Evolutionary conservation across 306 rosid species (phyloP).

Genomic region (Echinosophora koreensis): DNA sequence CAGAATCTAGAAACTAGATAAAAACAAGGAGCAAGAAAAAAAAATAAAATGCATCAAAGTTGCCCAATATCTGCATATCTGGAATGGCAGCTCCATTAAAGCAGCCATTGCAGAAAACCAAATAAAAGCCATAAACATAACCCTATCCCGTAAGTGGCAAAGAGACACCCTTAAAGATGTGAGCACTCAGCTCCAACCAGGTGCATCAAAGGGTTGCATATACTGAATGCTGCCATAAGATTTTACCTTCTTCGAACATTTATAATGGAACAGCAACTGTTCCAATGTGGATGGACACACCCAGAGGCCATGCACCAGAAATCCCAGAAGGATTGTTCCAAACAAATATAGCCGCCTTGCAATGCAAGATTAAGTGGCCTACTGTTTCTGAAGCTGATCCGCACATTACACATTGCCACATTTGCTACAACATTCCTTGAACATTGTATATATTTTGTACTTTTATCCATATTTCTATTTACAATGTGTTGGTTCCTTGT

Average conservation of each 20-base stretch:
- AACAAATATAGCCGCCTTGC: background rate
- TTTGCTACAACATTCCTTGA: constrained; percentile 22
- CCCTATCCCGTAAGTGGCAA: constrained; percentile 6
- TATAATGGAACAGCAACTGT: background rate
- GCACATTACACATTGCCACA: constrained; percentile 8
- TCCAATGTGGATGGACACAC: constrained; percentile 24
- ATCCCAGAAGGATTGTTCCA: constrained; percentile 12
- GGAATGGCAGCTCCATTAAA: constrained; percentile 3
- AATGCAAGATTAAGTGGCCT: constrained; percentile 30
- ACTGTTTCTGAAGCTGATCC: background rate
- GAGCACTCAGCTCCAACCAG: constrained; percentile 13
- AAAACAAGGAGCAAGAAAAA: background rate
- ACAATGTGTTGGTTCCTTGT: constrained; percentile 18
- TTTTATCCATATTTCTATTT: background rate
- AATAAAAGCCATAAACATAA: constrained; percentile 6
- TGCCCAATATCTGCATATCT: background rate
- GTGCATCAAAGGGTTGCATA: constrained; percentile 19
- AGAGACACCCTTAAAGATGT: background rate
- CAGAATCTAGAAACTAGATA: constrained; percentile 3
- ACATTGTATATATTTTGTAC: constrained; percentile 20
- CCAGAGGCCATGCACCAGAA: background rate
- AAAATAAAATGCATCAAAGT: background rate
- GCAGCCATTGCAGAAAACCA: background rate
- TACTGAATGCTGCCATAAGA: constrained; percentile 27
- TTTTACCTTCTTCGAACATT: constrained; percentile 3